A percentile compares a stretch with the other conserved stretches of the same genome.
phyloP scores from a whole-genome alignment of 2,329 filamentous ascomycete species.

The Saccharata proteae region DNA sequence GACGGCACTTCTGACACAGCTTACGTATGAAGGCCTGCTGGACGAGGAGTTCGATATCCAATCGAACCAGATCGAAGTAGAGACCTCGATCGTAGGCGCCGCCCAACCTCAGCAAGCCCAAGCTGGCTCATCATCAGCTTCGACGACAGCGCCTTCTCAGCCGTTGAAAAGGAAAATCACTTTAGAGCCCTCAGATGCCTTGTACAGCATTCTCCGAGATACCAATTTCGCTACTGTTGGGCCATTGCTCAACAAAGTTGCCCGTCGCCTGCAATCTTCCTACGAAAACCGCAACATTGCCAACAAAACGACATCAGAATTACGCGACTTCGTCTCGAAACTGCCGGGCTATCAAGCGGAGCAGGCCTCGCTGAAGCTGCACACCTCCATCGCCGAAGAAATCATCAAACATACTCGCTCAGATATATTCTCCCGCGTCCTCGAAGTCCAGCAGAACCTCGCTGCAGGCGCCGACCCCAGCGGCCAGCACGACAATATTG shows the following conservation, averaged over 20 bases:
- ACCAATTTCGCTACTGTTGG: constrained; percentile 94
- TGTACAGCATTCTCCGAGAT: constrained; percentile 80
- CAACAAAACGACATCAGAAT: constrained; percentile 77
- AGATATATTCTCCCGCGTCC: constrained; percentile 73
- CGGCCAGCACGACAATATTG: constrained; percentile 79
- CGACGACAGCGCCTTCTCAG: constrained; percentile 37
- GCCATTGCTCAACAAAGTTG: constrained; percentile 76
- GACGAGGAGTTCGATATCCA: constrained; percentile 88
- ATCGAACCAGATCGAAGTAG: constrained; percentile 86
- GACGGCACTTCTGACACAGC: constrained; percentile 80
- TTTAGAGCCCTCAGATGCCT: constrained; percentile 76
- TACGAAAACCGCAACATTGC: constrained; percentile 73
- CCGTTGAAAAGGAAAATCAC: constrained; percentile 70
- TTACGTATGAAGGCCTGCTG: constrained; percentile 92
- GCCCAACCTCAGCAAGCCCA: constrained; percentile 45
- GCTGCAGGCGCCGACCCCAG: constrained; percentile 81
- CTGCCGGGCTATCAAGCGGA: constrained; percentile 86
- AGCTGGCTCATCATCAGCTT: constrained; percentile 31
- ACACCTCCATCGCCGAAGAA: constrained; percentile 85
- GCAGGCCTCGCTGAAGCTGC: constrained; percentile 81
- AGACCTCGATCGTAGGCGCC: constrained; percentile 77
- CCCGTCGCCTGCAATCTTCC: constrained; percentile 71
- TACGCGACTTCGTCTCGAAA: constrained; percentile 91
- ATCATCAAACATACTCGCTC: constrained; percentile 87
- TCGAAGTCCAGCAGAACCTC: constrained; percentile 93